These are phyloP conservation scores for Fraxinus cuspidata DNA, from an alignment of 257 asterid genomes.

Conservation along the genomic window DNA sequence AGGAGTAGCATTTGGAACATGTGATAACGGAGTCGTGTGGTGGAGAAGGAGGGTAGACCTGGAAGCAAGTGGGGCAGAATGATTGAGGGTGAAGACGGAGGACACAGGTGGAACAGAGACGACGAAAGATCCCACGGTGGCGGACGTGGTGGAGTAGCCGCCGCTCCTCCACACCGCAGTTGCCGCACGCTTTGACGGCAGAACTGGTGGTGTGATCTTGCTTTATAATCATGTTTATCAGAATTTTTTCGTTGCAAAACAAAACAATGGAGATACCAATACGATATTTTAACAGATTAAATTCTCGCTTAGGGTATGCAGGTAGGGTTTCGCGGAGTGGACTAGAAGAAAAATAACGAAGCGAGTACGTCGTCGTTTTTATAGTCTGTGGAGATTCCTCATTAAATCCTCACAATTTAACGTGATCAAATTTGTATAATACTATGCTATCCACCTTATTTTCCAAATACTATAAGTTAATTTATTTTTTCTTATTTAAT, in stretches of 20 bases:
- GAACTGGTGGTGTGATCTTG: conserved; percentile 37
- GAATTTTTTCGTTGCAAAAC: not conserved
- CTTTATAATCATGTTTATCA: conserved; percentile 31
- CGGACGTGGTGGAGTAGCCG: conserved; percentile 73
- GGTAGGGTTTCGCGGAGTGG: conserved; percentile 12
- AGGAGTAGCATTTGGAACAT: conserved; percentile 72
- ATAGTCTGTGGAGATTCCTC: too few relatives aligned
- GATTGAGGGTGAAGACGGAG: conserved; percentile 77
- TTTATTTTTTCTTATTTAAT: too few relatives aligned
- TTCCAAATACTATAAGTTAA: too few relatives aligned
- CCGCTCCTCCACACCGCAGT: conserved; percentile 67
- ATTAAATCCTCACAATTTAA: too few relatives aligned
- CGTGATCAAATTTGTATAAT: too few relatives aligned
- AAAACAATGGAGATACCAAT: not conserved
- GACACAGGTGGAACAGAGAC: conserved; percentile 87
- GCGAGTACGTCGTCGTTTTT: not conserved
- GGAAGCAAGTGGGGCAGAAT: conserved; percentile 86
- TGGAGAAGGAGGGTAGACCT: conserved; percentile 58
- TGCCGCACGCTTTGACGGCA: conserved; percentile 44
- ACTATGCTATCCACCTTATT: too few relatives aligned
- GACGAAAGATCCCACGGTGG: conserved; percentile 65
- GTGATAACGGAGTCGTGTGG: conserved; percentile 46
- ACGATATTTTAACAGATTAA: not conserved
- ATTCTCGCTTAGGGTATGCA: conserved; percentile 6
- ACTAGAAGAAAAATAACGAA: not conserved